Percentiles rank a stretch among this genome's conserved stretches.
Conservation (phyloP, 1,284 basidiomycete genomes). For the Fomes fomentarius region DNA sequence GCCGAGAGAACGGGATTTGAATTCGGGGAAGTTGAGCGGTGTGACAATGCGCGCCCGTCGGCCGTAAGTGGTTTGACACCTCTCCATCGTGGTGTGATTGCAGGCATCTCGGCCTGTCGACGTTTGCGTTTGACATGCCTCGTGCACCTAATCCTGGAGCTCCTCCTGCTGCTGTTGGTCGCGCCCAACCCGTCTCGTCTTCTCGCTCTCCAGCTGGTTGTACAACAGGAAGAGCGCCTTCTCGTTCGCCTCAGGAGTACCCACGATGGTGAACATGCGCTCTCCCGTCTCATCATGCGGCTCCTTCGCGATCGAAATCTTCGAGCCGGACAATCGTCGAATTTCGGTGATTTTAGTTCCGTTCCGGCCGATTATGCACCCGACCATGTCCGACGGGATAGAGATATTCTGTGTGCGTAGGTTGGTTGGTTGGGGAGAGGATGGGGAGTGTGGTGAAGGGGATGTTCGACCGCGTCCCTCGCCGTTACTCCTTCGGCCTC, state of each 20-base stretch:
- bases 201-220: slow-evolving; percentile 96
- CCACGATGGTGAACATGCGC: slow-evolving; percentile 99
- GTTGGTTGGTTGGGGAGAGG: slow-evolving; percentile 64
- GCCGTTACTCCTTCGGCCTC: slow-evolving; percentile 49
- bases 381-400: slow-evolving; percentile 99
- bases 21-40: slow-evolving; percentile 1
- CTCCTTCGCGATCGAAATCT: slow-evolving; percentile 98
- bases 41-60: neutral
- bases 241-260: slow-evolving; percentile 95
- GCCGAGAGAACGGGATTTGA: neutral
- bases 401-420: slow-evolving; percentile 98
- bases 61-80: neutral
- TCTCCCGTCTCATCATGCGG: slow-evolving; percentile 99
- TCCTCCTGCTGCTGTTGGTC: slow-evolving; percentile 69
- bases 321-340: slow-evolving; percentile 92
- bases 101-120: slow-evolving; percentile 10
- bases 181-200: slow-evolving; percentile 86
- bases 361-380: slow-evolving; percentile 95
- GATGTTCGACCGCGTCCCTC: slow-evolving; percentile 63
- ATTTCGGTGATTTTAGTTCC: slow-evolving; percentile 99
- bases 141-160: slow-evolving; percentile 33
- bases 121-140: slow-evolving; percentile 11
- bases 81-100: slow-evolving; percentile 5
- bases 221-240: slow-evolving; percentile 97
- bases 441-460: slow-evolving; percentile 65